Conservation (phyloP, 495 filamentous ascomycete species). For the Chlorociboria aeruginascens region DNA sequence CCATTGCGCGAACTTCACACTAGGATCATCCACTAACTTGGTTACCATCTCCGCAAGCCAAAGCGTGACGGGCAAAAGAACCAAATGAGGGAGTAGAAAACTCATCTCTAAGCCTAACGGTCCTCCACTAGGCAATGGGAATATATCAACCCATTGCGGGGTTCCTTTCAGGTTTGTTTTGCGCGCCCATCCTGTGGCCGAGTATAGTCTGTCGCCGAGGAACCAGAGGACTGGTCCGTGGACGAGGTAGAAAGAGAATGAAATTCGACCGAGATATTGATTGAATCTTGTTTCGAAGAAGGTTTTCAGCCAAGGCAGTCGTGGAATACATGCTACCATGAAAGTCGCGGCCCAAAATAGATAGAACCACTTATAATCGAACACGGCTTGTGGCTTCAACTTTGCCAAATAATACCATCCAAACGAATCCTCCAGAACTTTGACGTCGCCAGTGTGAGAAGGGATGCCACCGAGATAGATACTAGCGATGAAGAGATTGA, state of each 20-base stretch:
- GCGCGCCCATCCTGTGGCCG: conserved; percentile 42
- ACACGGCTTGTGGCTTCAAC: conserved; percentile 39
- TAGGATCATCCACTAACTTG: conserved; percentile 42
- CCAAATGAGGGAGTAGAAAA: conserved; percentile 39
- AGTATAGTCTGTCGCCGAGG: conserved; percentile 37
- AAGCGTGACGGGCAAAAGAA: conserved; percentile 43
- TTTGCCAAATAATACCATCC: conserved; percentile 35
- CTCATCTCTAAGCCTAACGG: conserved; percentile 41
- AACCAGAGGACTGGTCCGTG: conserved; percentile 42
- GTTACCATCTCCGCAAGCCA: conserved; percentile 46
- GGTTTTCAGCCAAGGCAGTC: conserved; percentile 35
- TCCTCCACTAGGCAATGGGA: conserved; percentile 20
- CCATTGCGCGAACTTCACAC: conserved; percentile 40
- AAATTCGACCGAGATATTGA: conserved; percentile 51
- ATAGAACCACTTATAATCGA: conserved; percentile 43
- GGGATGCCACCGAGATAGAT: conserved; percentile 36
- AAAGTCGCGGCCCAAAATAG: conserved; percentile 38
- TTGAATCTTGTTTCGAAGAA: conserved; percentile 44
- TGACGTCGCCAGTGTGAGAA: conserved; percentile 22
- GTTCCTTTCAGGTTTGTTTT: conserved; percentile 12
- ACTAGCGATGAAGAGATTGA: conserved; percentile 30
- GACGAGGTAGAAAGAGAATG: conserved; percentile 44
- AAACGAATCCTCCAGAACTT: conserved; percentile 23
- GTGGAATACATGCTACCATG: conserved; percentile 42
- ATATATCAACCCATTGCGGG: conserved; percentile 21